A percentile compares a stretch with the other conserved stretches of the same genome.
Evolutionary conservation across 441 rosid species (phyloP).

Genomic region (Lepidium campestre): DNA sequence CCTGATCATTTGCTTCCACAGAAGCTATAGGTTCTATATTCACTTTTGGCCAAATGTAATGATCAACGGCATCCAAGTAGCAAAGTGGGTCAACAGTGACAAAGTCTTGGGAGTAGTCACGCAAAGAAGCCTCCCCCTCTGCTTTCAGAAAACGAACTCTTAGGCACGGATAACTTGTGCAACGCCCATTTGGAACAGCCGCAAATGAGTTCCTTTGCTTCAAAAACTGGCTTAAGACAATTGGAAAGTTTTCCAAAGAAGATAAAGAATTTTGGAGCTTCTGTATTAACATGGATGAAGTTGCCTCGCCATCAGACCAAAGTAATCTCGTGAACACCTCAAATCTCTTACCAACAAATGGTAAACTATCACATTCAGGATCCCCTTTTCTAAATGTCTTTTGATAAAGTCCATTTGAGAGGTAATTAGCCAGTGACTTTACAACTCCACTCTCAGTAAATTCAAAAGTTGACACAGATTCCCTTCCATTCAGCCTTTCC

Average conservation of each 20-base stretch:
- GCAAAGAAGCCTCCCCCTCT: slow-evolving; percentile 62
- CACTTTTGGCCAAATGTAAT: slow-evolving; percentile 67
- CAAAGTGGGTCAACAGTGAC: slow-evolving; percentile 82
- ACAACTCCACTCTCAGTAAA: slow-evolving; percentile 89
- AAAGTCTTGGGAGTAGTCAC: slow-evolving; percentile 53
- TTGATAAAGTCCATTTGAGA: slow-evolving; percentile 57
- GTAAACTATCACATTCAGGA: slow-evolving; percentile 27
- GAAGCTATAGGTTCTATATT: slow-evolving; percentile 30
- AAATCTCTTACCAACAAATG: slow-evolving; percentile 57
- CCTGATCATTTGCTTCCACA: slow-evolving; percentile 31
- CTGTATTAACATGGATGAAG: slow-evolving; percentile 52
- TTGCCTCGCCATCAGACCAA: slow-evolving; percentile 47
- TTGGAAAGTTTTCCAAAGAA: slow-evolving; percentile 82
- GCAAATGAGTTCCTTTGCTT: slow-evolving; percentile 66
- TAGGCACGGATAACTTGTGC: slow-evolving; percentile 60
- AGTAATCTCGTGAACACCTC: slow-evolving; percentile 63
- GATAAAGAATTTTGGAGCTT: slow-evolving; percentile 81
- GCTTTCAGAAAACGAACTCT: slow-evolving; percentile 68
- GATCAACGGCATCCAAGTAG: slow-evolving; percentile 60
- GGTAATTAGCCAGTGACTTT: slow-evolving; percentile 60
- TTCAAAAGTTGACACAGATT: slow-evolving; percentile 90
- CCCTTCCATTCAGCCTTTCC: slow-evolving; percentile 68
- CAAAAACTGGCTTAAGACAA: slow-evolving; percentile 47
- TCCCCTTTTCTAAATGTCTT: slow-evolving; percentile 34
- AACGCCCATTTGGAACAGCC: slow-evolving; percentile 57